phyloP scores from a whole-genome alignment of 306 rosid species.

The peach (Prunus persica) region Prunus_persica_NCBIv2 NC_034013.1:12971001-12971500 shows the following conservation, averaged over 20 bases:
- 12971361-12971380: slow-evolving; percentile 35
- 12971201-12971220: slow-evolving; percentile 27
- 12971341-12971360: background rate
- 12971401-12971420: background rate
- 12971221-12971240: slow-evolving; percentile 44
- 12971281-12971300: slow-evolving; percentile 4
- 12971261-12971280: background rate
- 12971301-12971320: background rate
- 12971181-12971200: slow-evolving; percentile 25
- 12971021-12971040: slow-evolving; percentile 46
- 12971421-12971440: background rate
- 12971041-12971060: slow-evolving; percentile 45
- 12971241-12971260: slow-evolving; percentile 13
- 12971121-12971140: background rate
- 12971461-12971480: slow-evolving; percentile 9
- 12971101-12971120: slow-evolving; percentile 36
- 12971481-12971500: slow-evolving; percentile 49
- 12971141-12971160: slow-evolving; percentile 33
- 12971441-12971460: slow-evolving; percentile 11
- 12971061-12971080: slow-evolving; percentile 49
- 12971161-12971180: slow-evolving; percentile 27
- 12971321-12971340: slow-evolving; percentile 9
- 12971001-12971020: slow-evolving; percentile 40
- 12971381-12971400: slow-evolving; percentile 29
- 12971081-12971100: slow-evolving; percentile 43